phyloP scores from a whole-genome alignment of 306 rosid species.

The Cicer chorassanicum region DNA sequence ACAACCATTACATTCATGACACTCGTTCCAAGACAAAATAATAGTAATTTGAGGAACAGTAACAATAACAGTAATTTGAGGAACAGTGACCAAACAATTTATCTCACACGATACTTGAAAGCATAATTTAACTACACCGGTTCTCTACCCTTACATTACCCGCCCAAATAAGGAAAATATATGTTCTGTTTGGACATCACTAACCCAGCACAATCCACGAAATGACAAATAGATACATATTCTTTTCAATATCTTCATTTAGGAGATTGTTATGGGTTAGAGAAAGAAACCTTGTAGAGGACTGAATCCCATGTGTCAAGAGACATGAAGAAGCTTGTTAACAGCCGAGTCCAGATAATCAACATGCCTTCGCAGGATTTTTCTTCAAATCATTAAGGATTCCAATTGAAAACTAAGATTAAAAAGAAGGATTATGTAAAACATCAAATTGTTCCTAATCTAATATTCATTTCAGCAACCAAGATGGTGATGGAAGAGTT shows the following conservation, averaged over 20 bases:
- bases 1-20: slow-evolving; percentile 24
- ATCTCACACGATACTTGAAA: background rate
- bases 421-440: slow-evolving; percentile 9
- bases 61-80: background rate
- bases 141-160: slow-evolving; percentile 20
- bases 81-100: slow-evolving; percentile 20
- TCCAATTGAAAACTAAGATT: slow-evolving; percentile 38
- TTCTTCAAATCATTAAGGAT: slow-evolving; percentile 70
- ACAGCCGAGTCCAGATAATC: slow-evolving; percentile 79
- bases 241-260: slow-evolving; percentile 16
- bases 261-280: slow-evolving; percentile 16
- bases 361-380: slow-evolving; percentile 71
- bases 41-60: background rate
- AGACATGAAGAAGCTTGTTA: slow-evolving; percentile 69
- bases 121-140: slow-evolving; percentile 6
- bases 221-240: slow-evolving; percentile 19
- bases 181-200: slow-evolving; percentile 19
- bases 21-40: slow-evolving; percentile 13
- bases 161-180: slow-evolving; percentile 1
- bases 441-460: slow-evolving; percentile 11
- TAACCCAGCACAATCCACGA: slow-evolving; percentile 31
- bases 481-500: background rate
- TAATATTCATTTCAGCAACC: slow-evolving; percentile 7
- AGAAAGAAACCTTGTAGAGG: slow-evolving; percentile 37
- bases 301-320: slow-evolving; percentile 51